Conservation (phyloP, 371 early-diverging fungal genomes). For the Lichtheimia hyalospora region DNA sequence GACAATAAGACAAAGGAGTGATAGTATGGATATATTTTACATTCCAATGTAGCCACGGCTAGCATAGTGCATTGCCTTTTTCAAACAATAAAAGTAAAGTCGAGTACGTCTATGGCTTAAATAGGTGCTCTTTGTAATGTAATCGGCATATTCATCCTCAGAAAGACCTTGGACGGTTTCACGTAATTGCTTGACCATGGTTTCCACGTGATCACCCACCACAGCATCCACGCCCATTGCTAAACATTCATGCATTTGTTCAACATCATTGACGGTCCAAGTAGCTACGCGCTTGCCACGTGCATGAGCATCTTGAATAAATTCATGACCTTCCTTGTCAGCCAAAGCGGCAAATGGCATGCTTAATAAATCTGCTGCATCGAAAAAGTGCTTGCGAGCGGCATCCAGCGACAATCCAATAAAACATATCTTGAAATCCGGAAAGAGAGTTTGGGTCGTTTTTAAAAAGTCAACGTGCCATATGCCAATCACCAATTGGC, state of each 20-base stretch:
- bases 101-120: slow-evolving; percentile 9
- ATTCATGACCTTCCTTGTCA: slow-evolving; percentile 44
- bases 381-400: slow-evolving; percentile 51
- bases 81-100: slow-evolving; percentile 19
- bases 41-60: slow-evolving; percentile 21
- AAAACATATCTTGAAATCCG: slow-evolving; percentile 44
- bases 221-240: slow-evolving; percentile 56
- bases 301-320: slow-evolving; percentile 53
- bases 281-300: slow-evolving; percentile 48
- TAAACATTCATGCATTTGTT: slow-evolving; percentile 50
- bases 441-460: slow-evolving; percentile 43
- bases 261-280: slow-evolving; percentile 63
- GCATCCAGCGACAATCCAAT: slow-evolving; percentile 57
- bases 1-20: background rate
- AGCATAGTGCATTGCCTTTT: slow-evolving; percentile 16
- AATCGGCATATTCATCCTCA: slow-evolving; percentile 17
- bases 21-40: slow-evolving; percentile 8
- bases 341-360: slow-evolving; percentile 53
- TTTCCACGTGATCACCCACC: slow-evolving; percentile 49
- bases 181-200: slow-evolving; percentile 36
- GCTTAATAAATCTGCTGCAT: slow-evolving; percentile 51
- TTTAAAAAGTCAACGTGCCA: slow-evolving; percentile 62
- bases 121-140: slow-evolving; percentile 19
- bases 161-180: slow-evolving; percentile 14
- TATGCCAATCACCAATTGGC: slow-evolving; percentile 60